Evolutionary conservation across 371 early-diverging fungal genomes (phyloP).

Genomic region (Syncephalis fuscata): DNA sequence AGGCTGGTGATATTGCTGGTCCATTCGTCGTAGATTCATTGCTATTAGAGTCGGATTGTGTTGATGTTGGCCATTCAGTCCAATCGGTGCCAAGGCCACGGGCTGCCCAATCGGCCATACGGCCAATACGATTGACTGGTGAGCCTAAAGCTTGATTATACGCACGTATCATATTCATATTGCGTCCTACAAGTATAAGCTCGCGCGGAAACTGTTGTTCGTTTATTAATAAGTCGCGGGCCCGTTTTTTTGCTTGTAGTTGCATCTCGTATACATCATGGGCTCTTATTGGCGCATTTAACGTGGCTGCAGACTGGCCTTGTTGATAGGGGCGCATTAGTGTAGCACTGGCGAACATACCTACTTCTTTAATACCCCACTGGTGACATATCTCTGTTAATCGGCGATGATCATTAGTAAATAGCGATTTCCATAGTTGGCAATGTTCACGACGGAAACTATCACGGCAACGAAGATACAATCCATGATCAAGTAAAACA

Average conservation of each 20-base stretch:
- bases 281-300: constrained; percentile 15
- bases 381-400: constrained; percentile 38
- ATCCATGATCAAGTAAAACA: constrained; percentile 83
- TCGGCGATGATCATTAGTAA: constrained; percentile 42
- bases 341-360: constrained; percentile 69
- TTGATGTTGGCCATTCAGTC: constrained; percentile 1
- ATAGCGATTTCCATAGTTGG: constrained; percentile 62
- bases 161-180: constrained; percentile 75
- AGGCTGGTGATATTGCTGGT: constrained; percentile 1
- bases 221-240: constrained; percentile 48
- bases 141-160: constrained; percentile 71
- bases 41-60: no score
- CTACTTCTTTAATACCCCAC: constrained; percentile 78
- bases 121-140: constrained; percentile 75
- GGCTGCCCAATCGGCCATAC: constrained; percentile 77
- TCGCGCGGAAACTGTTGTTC: constrained; percentile 65
- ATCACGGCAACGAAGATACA: constrained; percentile 63
- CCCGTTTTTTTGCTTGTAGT: constrained; percentile 45
- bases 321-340: constrained; percentile 59
- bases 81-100: constrained; percentile 22
- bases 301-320: constrained; percentile 24
- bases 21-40: neutral
- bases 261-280: constrained; percentile 55
- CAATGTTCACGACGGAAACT: constrained; percentile 67
- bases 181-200: constrained; percentile 76